Evolutionary conservation across 2,329 filamentous ascomycete species (phyloP), one percentile per base, ranked within the genome.

Genomic region (Talaromyces marneffei): DNA sequence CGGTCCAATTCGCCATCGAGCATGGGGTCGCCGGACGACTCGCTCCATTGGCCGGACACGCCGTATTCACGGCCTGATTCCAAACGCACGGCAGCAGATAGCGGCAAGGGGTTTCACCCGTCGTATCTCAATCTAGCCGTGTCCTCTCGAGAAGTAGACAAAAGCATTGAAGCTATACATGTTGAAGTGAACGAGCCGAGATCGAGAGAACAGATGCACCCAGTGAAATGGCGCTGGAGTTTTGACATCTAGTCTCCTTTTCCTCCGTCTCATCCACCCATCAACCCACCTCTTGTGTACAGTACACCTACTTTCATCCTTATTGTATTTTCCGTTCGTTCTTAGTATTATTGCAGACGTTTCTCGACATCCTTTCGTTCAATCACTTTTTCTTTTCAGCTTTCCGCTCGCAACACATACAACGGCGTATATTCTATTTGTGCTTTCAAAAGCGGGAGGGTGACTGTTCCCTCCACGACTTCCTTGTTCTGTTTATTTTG

Each of bases 191-290:
- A 71, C 55, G 72, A 75, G 48, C 67, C 69, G 7, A 63, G 74
- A 37, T 54, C 56, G 39, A 33, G 60, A 23, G 69, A 72, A 48
- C 69, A 74, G 59, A 65, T 74, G 23, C 68, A 73, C 60, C 69
- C 67, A 39, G 66, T 75, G 33, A 75, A 74, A 12, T 77, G 71
- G 69, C 71, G 75, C 63, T 78, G 75, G 75, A 78, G 75, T 64
- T 77, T 78, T 74, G 75, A 78, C 62, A 72, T 78, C 40, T 78
- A 69, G 71, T 12, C 35, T 35, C 42, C 8, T 27, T 25, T 25
- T n/a, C 9, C 31, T 10, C 37, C n/a, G 9, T 23, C 16, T 20
- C 39, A 2, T 16, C 18, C n/a, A 5, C n/a, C 29, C 50, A 20
- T 10, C 29, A 27, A 39, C 4, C n/a, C 25, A 52, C 55, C 40